Base-by-base conservation (phyloP, 2,329 filamentous ascomycete genomes). In the Ophiostoma novo-ulmi region DNA sequence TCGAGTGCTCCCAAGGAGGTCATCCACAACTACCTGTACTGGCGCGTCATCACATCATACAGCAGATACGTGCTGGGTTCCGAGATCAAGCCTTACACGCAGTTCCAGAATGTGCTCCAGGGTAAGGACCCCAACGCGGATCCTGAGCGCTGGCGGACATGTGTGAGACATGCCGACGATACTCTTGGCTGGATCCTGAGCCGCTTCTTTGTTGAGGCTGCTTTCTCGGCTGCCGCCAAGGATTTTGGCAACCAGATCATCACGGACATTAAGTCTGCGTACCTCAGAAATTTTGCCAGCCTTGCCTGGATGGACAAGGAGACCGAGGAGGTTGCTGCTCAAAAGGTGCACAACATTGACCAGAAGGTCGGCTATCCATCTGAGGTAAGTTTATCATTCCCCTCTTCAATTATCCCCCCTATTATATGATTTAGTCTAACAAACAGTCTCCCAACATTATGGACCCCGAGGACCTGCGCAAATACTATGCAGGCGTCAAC, bases 351-450 rank as follows among this genome's bases (percentile, higher is more conserved):
- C 73, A 88, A 89, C 71, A 91, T 91, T 73, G 80, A 85, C 22
- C 87, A 89, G 73, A 90, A 90, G 76, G 88, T 91, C 69, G 89
- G 88, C 1, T 91, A 89, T 75, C 88, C 88, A 1, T 87, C 85
- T 1, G 84, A 68, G 5, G 61, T 65, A 8, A 65, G 61, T 65
- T 39, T 39, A 38, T 6, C 6, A 31, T 35, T 10, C 6, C 35
- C 35, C 13, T 65, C 2, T 22, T n/a, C 39, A 5, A 5, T 31
- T 6, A 7, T 36, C 31, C 31, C 31, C 31, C 31, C 0, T 31
- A 31, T 3, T n/a, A 11, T 5, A 8, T 7, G 17, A 22, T 11
- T 8, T n/a, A 39, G 7, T 10, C 61, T 65, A 14, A 65, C 61
- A 36, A 35, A n/a, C 35, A 65, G 74, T 76, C 75, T 3, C 89